Evolutionary conservation across 2,329 filamentous ascomycete species (phyloP).

Genomic region (Coniochaeta sp.): DNA sequence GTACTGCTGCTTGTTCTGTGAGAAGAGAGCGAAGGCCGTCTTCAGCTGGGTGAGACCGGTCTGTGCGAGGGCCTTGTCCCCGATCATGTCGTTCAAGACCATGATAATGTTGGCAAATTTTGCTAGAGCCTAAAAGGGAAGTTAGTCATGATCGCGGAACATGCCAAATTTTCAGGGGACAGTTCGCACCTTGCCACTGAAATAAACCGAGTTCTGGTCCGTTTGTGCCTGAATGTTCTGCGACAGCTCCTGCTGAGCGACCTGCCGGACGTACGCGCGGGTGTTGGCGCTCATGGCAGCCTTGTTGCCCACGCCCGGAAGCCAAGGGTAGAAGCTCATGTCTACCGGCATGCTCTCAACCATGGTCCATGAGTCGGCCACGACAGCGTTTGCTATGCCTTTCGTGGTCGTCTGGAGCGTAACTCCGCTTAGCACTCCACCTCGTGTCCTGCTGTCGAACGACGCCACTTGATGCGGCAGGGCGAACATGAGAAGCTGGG

Average conservation of each 20-base stretch:
- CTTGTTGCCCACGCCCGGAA: slow-evolving; percentile 41
- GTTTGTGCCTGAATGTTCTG: slow-evolving; percentile 69
- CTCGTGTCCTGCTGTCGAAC: slow-evolving; percentile 55
- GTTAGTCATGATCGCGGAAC: neutral
- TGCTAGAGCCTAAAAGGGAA: slow-evolving; percentile 49
- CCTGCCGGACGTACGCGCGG: slow-evolving; percentile 49
- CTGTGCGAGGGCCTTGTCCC: slow-evolving; percentile 48
- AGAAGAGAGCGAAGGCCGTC: slow-evolving; percentile 57
- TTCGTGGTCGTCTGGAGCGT: slow-evolving; percentile 78
- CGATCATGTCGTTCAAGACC: slow-evolving; percentile 55
- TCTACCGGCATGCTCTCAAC: slow-evolving; percentile 63
- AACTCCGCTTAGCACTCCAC: slow-evolving; percentile 39
- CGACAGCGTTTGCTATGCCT: slow-evolving; percentile 66
- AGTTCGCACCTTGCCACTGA: slow-evolving; percentile 69
- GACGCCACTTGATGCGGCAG: slow-evolving; percentile 79
- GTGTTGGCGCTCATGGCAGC: slow-evolving; percentile 42
- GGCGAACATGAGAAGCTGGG: slow-evolving; percentile 73
- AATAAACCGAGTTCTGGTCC: slow-evolving; percentile 84
- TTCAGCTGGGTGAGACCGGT: slow-evolving; percentile 56
- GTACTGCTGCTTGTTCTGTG: slow-evolving; percentile 59
- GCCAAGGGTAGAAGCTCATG: slow-evolving; percentile 78
- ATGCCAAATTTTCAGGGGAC: no score
- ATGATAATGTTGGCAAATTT: slow-evolving; percentile 69
- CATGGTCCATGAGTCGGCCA: slow-evolving; percentile 71
- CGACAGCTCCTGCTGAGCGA: slow-evolving; percentile 65